Conservation (phyloP, 73 alveolate genomes). For the Paramecium sexaurelia region DNA sequence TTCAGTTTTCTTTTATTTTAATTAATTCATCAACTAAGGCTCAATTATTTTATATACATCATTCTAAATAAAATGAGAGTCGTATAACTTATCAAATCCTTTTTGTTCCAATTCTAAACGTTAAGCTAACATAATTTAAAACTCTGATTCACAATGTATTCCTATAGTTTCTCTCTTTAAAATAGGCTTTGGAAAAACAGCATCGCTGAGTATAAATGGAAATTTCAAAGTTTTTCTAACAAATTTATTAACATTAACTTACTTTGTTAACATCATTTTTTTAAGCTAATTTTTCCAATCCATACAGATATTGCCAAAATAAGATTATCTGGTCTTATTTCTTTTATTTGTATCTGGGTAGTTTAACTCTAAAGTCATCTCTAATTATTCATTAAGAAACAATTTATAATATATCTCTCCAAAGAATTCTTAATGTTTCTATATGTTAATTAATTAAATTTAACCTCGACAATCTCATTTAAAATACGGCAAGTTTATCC, state of each 20-base stretch:
- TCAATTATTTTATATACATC: background rate
- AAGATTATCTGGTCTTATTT: background rate
- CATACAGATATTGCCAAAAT: background rate
- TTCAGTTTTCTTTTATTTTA: background rate
- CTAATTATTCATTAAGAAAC: constrained; percentile 7
- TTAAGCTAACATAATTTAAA: constrained; percentile 21
- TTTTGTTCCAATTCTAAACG: constrained; percentile 46
- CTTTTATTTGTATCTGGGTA: constrained; percentile 17
- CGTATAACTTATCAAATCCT: constrained; percentile 55
- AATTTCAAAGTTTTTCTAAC: background rate
- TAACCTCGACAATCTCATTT: background rate
- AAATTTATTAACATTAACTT: background rate
- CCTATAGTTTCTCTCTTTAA: constrained; percentile 49
- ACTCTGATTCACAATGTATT: constrained; percentile 22
- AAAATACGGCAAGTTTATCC: background rate
- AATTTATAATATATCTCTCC: constrained; percentile 22
- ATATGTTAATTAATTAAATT: background rate
- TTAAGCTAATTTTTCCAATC: constrained; percentile 6
- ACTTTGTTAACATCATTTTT: background rate
- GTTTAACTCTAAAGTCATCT: background rate
- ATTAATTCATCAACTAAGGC: background rate
- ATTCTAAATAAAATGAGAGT: background rate
- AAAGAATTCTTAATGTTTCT: constrained; percentile 27
- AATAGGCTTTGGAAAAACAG: constrained; percentile 5
- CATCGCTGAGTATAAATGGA: constrained; percentile 13